Percentiles rank a stretch among this genome's conserved stretches.
phyloP scores from a whole-genome alignment of 1,284 basidiomycete genomes.

The Earliella scabrosa region DNA sequence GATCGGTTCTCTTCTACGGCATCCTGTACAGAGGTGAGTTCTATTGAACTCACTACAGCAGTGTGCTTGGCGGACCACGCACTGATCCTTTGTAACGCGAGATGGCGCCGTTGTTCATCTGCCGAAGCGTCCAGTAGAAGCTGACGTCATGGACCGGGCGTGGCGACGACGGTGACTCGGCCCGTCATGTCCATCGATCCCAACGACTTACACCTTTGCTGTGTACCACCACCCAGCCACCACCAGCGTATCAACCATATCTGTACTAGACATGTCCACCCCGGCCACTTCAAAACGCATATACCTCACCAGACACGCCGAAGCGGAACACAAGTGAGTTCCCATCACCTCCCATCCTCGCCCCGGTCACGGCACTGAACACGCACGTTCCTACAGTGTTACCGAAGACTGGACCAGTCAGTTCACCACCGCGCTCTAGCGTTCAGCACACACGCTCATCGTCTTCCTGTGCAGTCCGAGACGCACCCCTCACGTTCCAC shows the following conservation, averaged over 20 bases:
- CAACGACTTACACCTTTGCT: not conserved
- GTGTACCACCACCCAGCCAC: not conserved
- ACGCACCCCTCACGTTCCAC: slow-evolving; percentile 33
- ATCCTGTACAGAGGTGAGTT: too few species aligned
- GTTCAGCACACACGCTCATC: not conserved
- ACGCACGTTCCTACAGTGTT: slow-evolving; percentile 22
- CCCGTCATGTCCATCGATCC: slow-evolving; percentile 3
- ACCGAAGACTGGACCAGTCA: slow-evolving; percentile 31
- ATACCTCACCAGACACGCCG: slow-evolving; percentile 36
- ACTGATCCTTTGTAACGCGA: too few species aligned
- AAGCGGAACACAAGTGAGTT: slow-evolving; percentile 39
- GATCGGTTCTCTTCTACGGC: too few species aligned
- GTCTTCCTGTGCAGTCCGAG: too few species aligned
- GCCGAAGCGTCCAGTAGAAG: slow-evolving; percentile 4
- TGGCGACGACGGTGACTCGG: slow-evolving; percentile 3
- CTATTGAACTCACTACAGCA: too few species aligned
- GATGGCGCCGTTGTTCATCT: too few species aligned
- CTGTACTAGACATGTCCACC: slow-evolving; percentile 17
- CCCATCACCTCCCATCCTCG: not conserved
- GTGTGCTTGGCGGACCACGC: too few species aligned
- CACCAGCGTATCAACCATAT: not conserved
- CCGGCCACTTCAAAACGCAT: slow-evolving; percentile 36
- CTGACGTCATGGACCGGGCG: slow-evolving; percentile 9
- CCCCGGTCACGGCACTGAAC: not conserved
- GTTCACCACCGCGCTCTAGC: too few species aligned